A percentile compares a stretch with the other conserved stretches of the same genome.
Conservation (phyloP, 78 protist genomes). For the Dictyostelium capitatum region DNA sequence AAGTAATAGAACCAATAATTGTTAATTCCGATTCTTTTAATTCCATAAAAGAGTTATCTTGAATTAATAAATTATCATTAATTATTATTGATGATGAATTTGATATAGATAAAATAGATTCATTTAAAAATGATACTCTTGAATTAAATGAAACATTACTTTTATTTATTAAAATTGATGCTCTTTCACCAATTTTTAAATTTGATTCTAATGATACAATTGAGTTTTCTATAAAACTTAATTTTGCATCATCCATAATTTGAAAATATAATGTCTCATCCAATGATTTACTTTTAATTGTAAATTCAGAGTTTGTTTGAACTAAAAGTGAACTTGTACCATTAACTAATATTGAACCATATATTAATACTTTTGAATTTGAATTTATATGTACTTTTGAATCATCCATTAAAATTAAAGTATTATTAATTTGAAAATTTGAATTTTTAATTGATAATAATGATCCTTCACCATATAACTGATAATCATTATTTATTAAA, state of each 20-base stretch:
- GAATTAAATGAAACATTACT: not conserved
- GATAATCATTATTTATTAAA: not conserved
- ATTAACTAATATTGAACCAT: not conserved
- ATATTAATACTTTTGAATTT: not conserved
- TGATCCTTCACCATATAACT: not conserved
- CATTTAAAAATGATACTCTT: not conserved
- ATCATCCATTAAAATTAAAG: not conserved
- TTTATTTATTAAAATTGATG: not conserved
- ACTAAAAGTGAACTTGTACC: too few relatives aligned
- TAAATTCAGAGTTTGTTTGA: too few relatives aligned
- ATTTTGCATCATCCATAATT: not conserved
- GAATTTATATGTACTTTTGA: not conserved
- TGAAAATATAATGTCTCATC: not conserved
- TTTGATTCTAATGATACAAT: not conserved
- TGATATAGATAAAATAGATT: not conserved
- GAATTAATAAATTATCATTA: not conserved
- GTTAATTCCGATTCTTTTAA: not conserved
- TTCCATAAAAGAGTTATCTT: not conserved
- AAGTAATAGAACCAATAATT: conserved; percentile 4
- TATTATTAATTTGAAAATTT: not conserved
- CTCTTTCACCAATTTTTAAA: not conserved
- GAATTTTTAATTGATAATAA: not conserved
- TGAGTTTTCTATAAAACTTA: not conserved
- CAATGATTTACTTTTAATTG: not conserved
- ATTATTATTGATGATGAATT: not conserved